phyloP scores from a whole-genome alignment of 192 early-diverging fungal species.

The Rhizophagus clarus region DNA sequence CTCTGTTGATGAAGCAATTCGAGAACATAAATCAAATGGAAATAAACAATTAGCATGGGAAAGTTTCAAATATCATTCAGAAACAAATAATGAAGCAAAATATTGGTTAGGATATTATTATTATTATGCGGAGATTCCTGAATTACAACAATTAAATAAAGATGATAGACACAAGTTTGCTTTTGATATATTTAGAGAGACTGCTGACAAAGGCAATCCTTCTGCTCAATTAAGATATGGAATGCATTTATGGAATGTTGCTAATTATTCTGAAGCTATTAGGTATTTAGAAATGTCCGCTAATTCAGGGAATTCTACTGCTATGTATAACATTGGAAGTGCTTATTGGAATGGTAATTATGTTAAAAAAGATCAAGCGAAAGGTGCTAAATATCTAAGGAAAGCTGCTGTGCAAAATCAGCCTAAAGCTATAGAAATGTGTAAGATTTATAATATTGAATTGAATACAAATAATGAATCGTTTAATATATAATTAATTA shows the following conservation, averaged over 20 bases:
- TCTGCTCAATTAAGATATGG: conserved; percentile 25
- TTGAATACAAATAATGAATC: background rate
- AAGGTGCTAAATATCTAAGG: conserved; percentile 12
- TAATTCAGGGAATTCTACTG: conserved; percentile 8
- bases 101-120: conserved; percentile 25
- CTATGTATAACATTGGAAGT: conserved; percentile 30
- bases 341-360: conserved; percentile 11
- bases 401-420: conserved; percentile 14
- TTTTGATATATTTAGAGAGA: background rate
- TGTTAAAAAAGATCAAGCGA: background rate
- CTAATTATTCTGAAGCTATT: background rate
- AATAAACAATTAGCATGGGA: conserved; percentile 10
- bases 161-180: background rate
- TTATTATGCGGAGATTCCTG: conserved; percentile 3
- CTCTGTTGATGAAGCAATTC: background rate
- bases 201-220: conserved; percentile 22
- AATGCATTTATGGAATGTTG: conserved; percentile 6
- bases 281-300: conserved; percentile 22
- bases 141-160: background rate
- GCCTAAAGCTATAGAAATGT: conserved; percentile 25
- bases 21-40: background rate
- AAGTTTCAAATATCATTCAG: background rate
- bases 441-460: background rate
- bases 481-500: no score
- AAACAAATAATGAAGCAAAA: background rate